Evolutionary conservation across 73 alveolate species (phyloP).

Genomic region (Paramecium pentaurelia): DNA sequence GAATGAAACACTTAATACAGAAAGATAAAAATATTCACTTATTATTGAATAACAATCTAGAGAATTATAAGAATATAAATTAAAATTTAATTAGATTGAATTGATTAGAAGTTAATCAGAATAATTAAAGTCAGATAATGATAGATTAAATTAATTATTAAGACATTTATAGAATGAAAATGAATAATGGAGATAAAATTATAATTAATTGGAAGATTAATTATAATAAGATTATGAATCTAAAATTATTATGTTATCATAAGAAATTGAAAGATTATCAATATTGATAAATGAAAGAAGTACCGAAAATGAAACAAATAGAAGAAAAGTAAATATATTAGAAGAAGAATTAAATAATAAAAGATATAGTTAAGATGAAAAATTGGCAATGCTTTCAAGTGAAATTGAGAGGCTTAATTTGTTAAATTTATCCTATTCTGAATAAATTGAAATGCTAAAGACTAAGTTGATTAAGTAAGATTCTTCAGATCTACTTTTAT

Average conservation of each 20-base stretch:
- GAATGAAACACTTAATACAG: not conserved
- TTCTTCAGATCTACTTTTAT: not conserved
- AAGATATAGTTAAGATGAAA: not conserved
- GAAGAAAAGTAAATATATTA: not conserved
- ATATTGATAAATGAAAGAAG: not conserved
- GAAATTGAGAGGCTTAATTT: conserved; percentile 26
- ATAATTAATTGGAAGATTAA: not conserved
- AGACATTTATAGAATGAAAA: conserved; percentile 17
- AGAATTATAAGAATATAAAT: not conserved
- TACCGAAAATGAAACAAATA: conserved; percentile 15
- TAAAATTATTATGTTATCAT: not conserved
- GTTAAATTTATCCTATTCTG: conserved; percentile 6
- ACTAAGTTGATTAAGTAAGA: not conserved
- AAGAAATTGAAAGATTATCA: conserved; percentile 25
- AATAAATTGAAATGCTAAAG: conserved; percentile 21
- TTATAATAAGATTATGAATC: conserved; percentile 15
- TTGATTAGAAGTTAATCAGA: not conserved
- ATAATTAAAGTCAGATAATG: not conserved
- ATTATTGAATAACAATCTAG: not conserved
- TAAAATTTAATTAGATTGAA: not conserved
- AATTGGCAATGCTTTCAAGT: not conserved
- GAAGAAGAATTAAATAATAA: conserved; percentile 32
- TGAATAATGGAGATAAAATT: conserved; percentile 42
- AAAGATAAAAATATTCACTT: not conserved
- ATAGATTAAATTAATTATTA: conserved; percentile 10